A percentile compares a stretch with the other conserved stretches of the same genome.
These are phyloP conservation scores for Trypanosoma congolense DNA, from an alignment of 208 protist genomes.

Conservation along the genomic window DNA sequence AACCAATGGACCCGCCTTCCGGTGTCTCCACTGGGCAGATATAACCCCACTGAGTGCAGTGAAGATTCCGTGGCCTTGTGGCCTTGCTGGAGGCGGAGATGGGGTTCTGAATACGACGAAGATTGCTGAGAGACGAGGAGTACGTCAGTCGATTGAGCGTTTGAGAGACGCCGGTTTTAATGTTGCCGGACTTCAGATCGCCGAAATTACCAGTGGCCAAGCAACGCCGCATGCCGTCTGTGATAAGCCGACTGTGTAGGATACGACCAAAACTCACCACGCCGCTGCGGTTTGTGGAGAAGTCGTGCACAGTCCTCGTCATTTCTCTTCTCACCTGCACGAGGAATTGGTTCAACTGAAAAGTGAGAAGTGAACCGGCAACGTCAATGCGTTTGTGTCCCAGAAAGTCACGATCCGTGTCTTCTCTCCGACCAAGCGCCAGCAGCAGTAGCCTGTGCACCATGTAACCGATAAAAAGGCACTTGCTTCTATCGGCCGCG, in stretches of 20 bases:
- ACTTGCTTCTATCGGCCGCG: slow-evolving; percentile 78
- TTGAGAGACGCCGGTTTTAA: slow-evolving; percentile 84
- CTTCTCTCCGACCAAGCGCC: slow-evolving; percentile 63
- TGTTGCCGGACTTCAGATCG: slow-evolving; percentile 28
- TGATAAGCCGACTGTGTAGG: slow-evolving; percentile 36
- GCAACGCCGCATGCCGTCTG: slow-evolving; percentile 88
- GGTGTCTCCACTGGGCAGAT: slow-evolving; percentile 96
- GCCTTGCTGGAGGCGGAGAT: slow-evolving; percentile 90
- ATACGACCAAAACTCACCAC: slow-evolving; percentile 47
- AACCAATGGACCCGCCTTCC: slow-evolving; percentile 91
- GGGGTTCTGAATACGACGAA: slow-evolving; percentile 98
- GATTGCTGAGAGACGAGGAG: slow-evolving; percentile 96
- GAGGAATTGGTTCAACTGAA: slow-evolving; percentile 38
- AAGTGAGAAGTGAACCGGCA: slow-evolving; percentile 86
- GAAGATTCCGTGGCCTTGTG: slow-evolving; percentile 92
- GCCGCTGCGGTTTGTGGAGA: slow-evolving; percentile 45
- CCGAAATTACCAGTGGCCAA: slow-evolving; percentile 99
- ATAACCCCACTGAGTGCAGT: slow-evolving; percentile 97
- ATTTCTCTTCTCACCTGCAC: slow-evolving; percentile 45
- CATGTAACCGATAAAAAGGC: slow-evolving; percentile 89
- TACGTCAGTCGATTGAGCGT: slow-evolving; percentile 96
- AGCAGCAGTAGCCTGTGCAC: slow-evolving; percentile 78
- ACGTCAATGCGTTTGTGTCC: slow-evolving; percentile 95
- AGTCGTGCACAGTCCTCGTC: slow-evolving; percentile 30
- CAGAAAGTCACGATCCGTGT: slow-evolving; percentile 94